These are phyloP conservation scores for Lachnellula cervina DNA, from an alignment of 2,329 filamentous ascomycete species.

Conservation along the genomic window DNA sequence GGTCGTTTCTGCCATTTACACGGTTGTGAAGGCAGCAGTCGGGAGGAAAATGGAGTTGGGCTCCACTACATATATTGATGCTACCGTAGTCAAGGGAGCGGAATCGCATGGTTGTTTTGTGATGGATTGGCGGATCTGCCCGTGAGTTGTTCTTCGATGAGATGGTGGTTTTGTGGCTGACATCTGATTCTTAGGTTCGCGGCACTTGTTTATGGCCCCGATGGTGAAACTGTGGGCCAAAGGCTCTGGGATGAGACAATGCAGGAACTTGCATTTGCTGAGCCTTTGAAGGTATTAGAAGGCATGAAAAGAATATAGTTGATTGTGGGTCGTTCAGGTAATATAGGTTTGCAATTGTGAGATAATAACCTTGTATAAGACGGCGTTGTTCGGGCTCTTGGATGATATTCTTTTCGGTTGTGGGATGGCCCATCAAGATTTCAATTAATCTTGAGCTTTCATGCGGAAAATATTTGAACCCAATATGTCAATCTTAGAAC, in stretches of 20 bases:
- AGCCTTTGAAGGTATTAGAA: not conserved
- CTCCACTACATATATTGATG: slow-evolving; percentile 44
- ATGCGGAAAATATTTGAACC: not conserved
- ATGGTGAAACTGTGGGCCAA: slow-evolving; percentile 13
- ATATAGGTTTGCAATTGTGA: not conserved
- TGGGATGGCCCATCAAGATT: not conserved
- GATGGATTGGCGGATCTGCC: slow-evolving; percentile 25
- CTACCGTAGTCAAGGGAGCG: slow-evolving; percentile 39
- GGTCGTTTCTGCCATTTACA: slow-evolving; percentile 15
- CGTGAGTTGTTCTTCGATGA: slow-evolving; percentile 2
- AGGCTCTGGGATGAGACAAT: slow-evolving; percentile 26
- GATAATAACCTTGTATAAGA: not conserved
- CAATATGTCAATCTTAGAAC: not conserved
- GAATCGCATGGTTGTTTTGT: slow-evolving; percentile 48
- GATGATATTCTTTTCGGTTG: not conserved
- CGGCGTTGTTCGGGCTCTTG: too few species aligned
- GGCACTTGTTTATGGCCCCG: slow-evolving; percentile 16
- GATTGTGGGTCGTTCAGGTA: not conserved
- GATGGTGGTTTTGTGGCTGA: not conserved
- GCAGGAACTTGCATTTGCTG: slow-evolving; percentile 23
- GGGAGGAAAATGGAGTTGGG: slow-evolving; percentile 36
- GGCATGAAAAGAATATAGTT: not conserved
- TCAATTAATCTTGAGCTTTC: not conserved
- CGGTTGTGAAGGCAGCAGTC: slow-evolving; percentile 24
- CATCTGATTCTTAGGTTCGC: slow-evolving; percentile 15